Evolutionary conservation across 352 stramenopile genomes (phyloP).

Genomic region (Phytophthora syringae): DNA sequence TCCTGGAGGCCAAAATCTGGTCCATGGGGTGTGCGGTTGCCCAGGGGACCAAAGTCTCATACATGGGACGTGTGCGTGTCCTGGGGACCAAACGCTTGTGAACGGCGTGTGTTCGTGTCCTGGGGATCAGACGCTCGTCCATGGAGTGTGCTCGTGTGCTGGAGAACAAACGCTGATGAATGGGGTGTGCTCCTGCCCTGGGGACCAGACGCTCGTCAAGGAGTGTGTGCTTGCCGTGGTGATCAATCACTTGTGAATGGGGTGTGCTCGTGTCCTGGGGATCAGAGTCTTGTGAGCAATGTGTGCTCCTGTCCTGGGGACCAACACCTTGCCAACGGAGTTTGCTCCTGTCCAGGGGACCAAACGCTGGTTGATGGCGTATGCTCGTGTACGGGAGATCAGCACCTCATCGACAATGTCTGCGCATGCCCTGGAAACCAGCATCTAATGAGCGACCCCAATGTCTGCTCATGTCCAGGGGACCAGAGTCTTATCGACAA

Average conservation of each 20-base stretch:
- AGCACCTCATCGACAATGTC: not conserved
- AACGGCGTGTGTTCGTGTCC: not conserved
- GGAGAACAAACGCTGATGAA: not conserved
- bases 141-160: not conserved
- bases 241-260: not conserved
- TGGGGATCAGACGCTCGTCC: not conserved
- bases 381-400: not conserved
- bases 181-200: constrained; percentile 1
- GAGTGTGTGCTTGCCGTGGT: not conserved
- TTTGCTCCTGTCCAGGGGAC: not conserved
- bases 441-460: not conserved
- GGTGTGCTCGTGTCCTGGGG: not conserved
- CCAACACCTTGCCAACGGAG: not conserved
- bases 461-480: not conserved
- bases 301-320: constrained; percentile 8
- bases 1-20: not conserved
- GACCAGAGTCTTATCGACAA: not conserved
- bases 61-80: not conserved
- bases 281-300: not conserved
- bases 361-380: not conserved
- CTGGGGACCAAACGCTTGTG: not conserved
- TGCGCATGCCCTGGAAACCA: not conserved
- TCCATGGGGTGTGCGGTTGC: constrained; percentile 3
- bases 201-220: not conserved
- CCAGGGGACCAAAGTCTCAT: not conserved